Evolutionary conservation across 805 yeast species (phyloP).

Genomic region (Myxozyma geophila): DNA sequence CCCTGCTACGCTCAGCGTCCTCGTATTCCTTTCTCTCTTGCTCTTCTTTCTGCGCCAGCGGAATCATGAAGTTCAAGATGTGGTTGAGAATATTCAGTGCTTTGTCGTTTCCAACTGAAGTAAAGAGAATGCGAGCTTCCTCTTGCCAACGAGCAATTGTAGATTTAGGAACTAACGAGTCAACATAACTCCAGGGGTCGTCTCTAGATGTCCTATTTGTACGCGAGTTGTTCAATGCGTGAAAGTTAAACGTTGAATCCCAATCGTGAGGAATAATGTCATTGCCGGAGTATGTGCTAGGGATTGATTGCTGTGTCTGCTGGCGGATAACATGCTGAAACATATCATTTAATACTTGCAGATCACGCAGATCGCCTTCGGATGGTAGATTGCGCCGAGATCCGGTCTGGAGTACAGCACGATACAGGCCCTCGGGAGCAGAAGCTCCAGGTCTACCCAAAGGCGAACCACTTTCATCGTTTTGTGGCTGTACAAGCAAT

Average conservation of each 20-base stretch:
- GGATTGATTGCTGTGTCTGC: conserved; percentile 10
- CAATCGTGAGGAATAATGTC: conserved; percentile 29
- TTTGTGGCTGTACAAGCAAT: conserved; percentile 22
- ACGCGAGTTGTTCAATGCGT: conserved; percentile 6
- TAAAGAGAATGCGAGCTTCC: conserved; percentile 56
- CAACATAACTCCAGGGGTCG: conserved; percentile 36
- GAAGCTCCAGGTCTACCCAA: neutral
- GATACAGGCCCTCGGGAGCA: conserved; percentile 4
- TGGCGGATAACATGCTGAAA: conserved; percentile 30
- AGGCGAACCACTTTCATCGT: conserved; percentile 5
- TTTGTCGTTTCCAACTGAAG: conserved; percentile 47
- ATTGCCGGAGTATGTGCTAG: conserved; percentile 8
- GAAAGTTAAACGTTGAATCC: conserved; percentile 21
- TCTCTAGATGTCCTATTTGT: conserved; percentile 17
- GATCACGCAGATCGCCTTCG: conserved; percentile 19
- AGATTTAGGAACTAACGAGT: conserved; percentile 44
- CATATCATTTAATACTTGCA: conserved; percentile 22
- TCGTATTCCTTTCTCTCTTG: conserved; percentile 23
- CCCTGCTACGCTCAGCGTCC: conserved; percentile 34
- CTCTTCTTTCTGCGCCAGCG: conserved; percentile 36
- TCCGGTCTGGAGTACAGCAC: neutral
- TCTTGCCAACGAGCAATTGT: conserved; percentile 75
- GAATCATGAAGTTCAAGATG: conserved; percentile 38
- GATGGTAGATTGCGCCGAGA: conserved; percentile 2
- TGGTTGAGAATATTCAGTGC: conserved; percentile 39